These are phyloP conservation scores for Trifolium pratense DNA, from an alignment of 306 rosid species.

Conservation along the genomic window DNA sequence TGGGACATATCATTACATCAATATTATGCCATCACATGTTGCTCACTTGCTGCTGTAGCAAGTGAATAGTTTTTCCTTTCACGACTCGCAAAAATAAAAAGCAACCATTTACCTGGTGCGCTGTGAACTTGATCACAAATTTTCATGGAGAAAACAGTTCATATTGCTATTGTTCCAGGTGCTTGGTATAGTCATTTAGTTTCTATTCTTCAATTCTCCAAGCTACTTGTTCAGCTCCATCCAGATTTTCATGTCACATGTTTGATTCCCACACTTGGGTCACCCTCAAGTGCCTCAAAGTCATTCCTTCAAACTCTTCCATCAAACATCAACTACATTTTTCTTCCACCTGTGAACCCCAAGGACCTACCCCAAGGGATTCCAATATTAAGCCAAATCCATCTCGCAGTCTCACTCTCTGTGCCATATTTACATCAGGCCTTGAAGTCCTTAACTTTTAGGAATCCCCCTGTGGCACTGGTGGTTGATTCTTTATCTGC, in stretches of 20 bases:
- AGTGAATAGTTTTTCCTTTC: background rate
- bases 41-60: background rate
- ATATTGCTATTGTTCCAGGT: slow-evolving; percentile 2
- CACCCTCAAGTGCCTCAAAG: background rate
- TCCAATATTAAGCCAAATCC: background rate
- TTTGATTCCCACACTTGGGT: background rate
- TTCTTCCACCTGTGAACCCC: slow-evolving; percentile 15
- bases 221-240: slow-evolving; percentile 7
- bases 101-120: no score
- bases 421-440: background rate
- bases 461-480: background rate
- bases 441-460: background rate
- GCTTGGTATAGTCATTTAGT: slow-evolving; percentile 4
- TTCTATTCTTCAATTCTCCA: slow-evolving; percentile 11
- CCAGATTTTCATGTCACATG: background rate
- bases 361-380: background rate
- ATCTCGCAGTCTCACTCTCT: background rate
- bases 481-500: background rate
- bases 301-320: slow-evolving; percentile 19
- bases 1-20: background rate
- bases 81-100: no score
- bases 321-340: background rate
- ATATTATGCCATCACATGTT: background rate
- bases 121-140: no score
- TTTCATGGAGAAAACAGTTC: slow-evolving; percentile 4